Percentiles rank a stretch among this genome's conserved stretches.
Evolutionary conservation across 495 filamentous ascomycete genomes (phyloP).

Genomic region (Penicillium bialowiezense): DNA sequence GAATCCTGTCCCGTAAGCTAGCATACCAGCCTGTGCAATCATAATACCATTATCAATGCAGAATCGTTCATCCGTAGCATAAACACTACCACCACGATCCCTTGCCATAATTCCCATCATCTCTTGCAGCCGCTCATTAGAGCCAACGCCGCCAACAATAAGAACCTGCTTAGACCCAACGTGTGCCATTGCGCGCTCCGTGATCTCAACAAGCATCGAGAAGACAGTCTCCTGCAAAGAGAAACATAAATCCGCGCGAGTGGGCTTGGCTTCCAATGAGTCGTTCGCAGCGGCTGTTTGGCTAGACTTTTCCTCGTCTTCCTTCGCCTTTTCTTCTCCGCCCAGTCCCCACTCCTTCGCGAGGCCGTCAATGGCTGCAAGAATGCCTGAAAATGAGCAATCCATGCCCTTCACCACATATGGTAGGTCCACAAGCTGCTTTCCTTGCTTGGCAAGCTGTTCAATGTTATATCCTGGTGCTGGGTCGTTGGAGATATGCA

Average conservation of each 20-base stretch:
- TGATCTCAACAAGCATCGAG: slow-evolving; percentile 98
- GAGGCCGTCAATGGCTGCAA: slow-evolving; percentile 75
- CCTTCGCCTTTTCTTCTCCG: slow-evolving; percentile 34
- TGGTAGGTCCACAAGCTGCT: slow-evolving; percentile 77
- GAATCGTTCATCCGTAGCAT: slow-evolving; percentile 93
- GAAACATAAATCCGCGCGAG: slow-evolving; percentile 88
- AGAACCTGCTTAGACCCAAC: slow-evolving; percentile 87
- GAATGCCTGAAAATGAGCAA: slow-evolving; percentile 87
- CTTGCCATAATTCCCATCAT: slow-evolving; percentile 99
- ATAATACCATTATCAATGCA: slow-evolving; percentile 99
- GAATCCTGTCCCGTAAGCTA: slow-evolving; percentile 79
- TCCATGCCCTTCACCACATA: slow-evolving; percentile 99
- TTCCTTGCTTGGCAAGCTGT: slow-evolving; percentile 81
- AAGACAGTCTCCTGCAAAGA: slow-evolving; percentile 92
- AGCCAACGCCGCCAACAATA: slow-evolving; percentile 97
- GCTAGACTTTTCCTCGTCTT: slow-evolving; percentile 23
- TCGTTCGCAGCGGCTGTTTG: slow-evolving; percentile 22
- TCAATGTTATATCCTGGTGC: slow-evolving; percentile 98
- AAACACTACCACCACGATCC: slow-evolving; percentile 85
- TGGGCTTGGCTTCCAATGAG: slow-evolving; percentile 44
- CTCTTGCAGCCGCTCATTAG: slow-evolving; percentile 90
- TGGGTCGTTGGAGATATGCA: slow-evolving; percentile 90
- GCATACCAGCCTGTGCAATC: slow-evolving; percentile 94
- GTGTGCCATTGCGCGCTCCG: slow-evolving; percentile 97
- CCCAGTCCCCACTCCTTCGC: slow-evolving; percentile 59